Conservation (phyloP, 2,329 filamentous ascomycete genomes). For the Botrytis fabae region DNA sequence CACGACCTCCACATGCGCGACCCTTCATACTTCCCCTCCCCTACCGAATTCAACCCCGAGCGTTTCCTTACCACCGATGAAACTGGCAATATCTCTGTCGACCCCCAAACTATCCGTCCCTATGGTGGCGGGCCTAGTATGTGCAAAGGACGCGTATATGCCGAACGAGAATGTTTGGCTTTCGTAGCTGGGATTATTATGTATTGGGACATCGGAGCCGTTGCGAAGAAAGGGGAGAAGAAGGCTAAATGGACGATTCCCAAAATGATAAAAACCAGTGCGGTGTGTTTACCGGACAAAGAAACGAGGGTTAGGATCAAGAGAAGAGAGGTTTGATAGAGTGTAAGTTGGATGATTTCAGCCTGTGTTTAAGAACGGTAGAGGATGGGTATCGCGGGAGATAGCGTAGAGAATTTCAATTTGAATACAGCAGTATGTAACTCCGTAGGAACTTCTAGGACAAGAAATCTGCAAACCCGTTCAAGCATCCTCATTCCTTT, state of each 20-base stretch:
- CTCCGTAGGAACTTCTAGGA: not conserved
- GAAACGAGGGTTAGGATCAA: slow-evolving; percentile 57
- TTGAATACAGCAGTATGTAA: not conserved
- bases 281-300: slow-evolving; percentile 51
- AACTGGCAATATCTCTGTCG: not conserved
- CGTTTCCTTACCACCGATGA: slow-evolving; percentile 45
- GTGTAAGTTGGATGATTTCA: not conserved
- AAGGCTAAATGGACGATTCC: slow-evolving; percentile 51
- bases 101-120: slow-evolving; percentile 45
- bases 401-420: not conserved
- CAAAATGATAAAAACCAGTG: slow-evolving; percentile 48
- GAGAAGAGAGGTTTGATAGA: slow-evolving; percentile 38
- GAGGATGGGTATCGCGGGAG: not conserved
- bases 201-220: slow-evolving; percentile 57
- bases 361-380: not conserved
- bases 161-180: slow-evolving; percentile 51
- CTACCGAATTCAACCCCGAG: slow-evolving; percentile 46
- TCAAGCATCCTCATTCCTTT: too few relatives aligned
- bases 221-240: slow-evolving; percentile 39
- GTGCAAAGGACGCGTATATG: slow-evolving; percentile 53
- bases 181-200: slow-evolving; percentile 54
- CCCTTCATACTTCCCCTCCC: slow-evolving; percentile 42
- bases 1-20: slow-evolving; percentile 49
- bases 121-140: slow-evolving; percentile 51
- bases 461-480: too few relatives aligned